Evolutionary conservation across 2,329 filamentous ascomycete genomes (phyloP), one percentile per base, ranked within the genome.

Genomic region (Thermothelomyces thermophilus): DNA sequence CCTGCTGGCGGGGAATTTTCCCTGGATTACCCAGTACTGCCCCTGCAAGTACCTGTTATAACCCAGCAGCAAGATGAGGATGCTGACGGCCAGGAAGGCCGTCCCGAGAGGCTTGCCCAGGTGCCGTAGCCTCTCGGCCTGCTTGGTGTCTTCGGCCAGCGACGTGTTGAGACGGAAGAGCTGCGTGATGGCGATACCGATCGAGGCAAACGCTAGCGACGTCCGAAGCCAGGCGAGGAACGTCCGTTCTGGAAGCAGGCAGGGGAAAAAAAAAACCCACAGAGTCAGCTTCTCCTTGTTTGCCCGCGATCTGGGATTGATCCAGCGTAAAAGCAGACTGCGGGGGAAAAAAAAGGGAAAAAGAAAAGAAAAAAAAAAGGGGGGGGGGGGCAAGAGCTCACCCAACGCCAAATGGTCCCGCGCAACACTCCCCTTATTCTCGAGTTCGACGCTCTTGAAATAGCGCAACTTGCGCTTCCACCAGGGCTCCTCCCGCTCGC

Each of bases 181-280:
- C 65, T 93, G 87, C 1, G 87, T 91, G 35, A 93, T 79, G 37
- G 86, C 87, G 52, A 93, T 86, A 50, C 87, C 87, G 58, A 93
- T 91, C 30, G 80, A 86, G 10, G 87, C 86, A 62, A 93, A 93
- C 20, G 85, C 82, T 31, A 93, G 76, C 2, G 85, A 90, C 2
- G 87, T 93, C 46, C 87, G 80, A 37, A 93, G 76, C 87, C 87
- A 93, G 48, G 87, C 87, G 28, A 93, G 79, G 66, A 91, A 93
- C 0, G 87, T 93, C 17, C 87, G 79, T 68, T 93, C 87, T 90
- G n/a, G n/a, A n/a, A n/a, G n/a, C n/a, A n/a, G n/a, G n/a, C n/a
- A n/a, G n/a, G n/a, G n/a, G n/a, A n/a, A n/a, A n/a, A n/a, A n/a
- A n/a, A n/a, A 41, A 20, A 22, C 13, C 5, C 24, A 26, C 9